Percentiles rank a stretch among this genome's conserved stretches.
phyloP scores from a whole-genome alignment of 1,139 yeast species.

The Taphrina betulina region DNA sequence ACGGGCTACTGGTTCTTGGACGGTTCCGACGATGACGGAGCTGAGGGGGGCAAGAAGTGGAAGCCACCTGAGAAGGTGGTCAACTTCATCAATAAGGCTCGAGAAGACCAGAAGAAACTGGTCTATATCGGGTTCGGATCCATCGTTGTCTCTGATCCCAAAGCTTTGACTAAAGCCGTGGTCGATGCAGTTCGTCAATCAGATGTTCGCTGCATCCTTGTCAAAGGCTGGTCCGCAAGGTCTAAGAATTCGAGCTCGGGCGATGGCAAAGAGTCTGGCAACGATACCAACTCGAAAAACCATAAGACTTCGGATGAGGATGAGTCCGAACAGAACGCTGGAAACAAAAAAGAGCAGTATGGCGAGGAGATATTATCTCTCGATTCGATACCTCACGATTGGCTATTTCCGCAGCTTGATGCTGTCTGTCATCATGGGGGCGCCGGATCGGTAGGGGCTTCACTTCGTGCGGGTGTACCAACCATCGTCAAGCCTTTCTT shows the following conservation, averaged over 20 bases:
- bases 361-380: constrained; percentile 69
- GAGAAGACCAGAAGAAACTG: constrained; percentile 59
- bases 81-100: constrained; percentile 65
- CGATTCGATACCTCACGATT: constrained; percentile 84
- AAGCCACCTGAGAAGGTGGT: constrained; percentile 62
- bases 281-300: constrained; percentile 30
- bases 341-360: constrained; percentile 49
- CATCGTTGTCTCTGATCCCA: constrained; percentile 82
- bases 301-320: too few species aligned
- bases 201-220: constrained; percentile 79
- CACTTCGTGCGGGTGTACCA: constrained; percentile 80
- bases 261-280: constrained; percentile 35
- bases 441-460: constrained; percentile 94
- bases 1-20: constrained; percentile 95
- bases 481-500: constrained; percentile 90
- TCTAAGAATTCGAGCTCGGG: constrained; percentile 39
- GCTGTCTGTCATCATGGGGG: constrained; percentile 99
- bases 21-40: constrained; percentile 49
- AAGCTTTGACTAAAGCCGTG: constrained; percentile 71
- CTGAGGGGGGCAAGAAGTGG: constrained; percentile 52
- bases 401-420: constrained; percentile 85
- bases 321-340: constrained; percentile 35
- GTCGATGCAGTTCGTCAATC: constrained; percentile 74
- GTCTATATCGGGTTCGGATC: constrained; percentile 96
- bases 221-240: constrained; percentile 94